These are phyloP conservation scores for Atkinsonella hypoxylon DNA, from an alignment of 2,329 filamentous ascomycete species.

Conservation along the genomic window DNA sequence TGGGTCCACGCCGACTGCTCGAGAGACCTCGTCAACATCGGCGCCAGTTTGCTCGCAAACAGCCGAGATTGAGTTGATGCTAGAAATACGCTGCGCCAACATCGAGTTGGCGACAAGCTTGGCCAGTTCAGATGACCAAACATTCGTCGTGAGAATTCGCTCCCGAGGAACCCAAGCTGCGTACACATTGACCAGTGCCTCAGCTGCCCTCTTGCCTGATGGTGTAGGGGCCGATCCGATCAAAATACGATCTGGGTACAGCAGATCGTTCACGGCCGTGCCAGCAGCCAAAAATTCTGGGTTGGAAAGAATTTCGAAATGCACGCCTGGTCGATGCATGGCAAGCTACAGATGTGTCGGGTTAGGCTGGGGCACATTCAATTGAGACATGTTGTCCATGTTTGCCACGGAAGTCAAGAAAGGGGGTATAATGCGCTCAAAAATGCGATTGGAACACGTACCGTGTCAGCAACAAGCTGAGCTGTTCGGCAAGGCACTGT, in stretches of 20 bases:
- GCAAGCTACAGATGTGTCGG: constrained; percentile 29
- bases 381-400: neutral
- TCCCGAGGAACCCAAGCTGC: constrained; percentile 55
- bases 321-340: constrained; percentile 47
- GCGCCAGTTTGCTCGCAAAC: constrained; percentile 68
- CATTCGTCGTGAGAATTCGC: constrained; percentile 59
- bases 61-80: constrained; percentile 71
- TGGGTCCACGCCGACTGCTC: constrained; percentile 54
- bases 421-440: no score
- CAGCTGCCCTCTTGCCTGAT: constrained; percentile 49
- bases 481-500: constrained; percentile 69
- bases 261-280: constrained; percentile 59
- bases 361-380: neutral
- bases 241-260: constrained; percentile 60
- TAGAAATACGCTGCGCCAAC: constrained; percentile 68
- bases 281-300: constrained; percentile 73
- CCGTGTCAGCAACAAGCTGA: constrained; percentile 55
- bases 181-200: constrained; percentile 53
- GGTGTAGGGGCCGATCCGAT: constrained; percentile 57
- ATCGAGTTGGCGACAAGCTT: constrained; percentile 73
- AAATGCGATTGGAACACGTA: constrained; percentile 24
- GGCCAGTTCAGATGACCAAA: constrained; percentile 67
- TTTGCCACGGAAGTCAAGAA: no score
- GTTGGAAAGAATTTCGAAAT: constrained; percentile 69
- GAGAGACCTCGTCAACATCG: constrained; percentile 60